Evolutionary conservation across 768 basidiomycete species (phyloP).

Genomic region (Pleurotus djamor): DNA sequence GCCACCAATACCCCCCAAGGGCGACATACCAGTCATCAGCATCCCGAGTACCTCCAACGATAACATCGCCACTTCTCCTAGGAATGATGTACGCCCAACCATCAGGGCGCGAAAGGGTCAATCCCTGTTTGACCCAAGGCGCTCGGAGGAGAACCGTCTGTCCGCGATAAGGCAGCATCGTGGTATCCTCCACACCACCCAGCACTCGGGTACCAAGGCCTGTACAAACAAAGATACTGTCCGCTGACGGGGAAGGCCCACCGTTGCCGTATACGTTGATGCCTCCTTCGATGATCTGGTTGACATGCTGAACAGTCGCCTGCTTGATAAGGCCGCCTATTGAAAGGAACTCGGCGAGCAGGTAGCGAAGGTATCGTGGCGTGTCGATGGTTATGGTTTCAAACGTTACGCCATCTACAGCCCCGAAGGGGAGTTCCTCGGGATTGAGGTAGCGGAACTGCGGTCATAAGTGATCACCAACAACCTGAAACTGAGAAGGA

Average conservation of each 20-base stretch:
- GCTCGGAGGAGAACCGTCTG: slow-evolving; percentile 79
- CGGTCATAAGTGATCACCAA: background rate
- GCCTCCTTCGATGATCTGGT: slow-evolving; percentile 69
- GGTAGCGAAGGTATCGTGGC: slow-evolving; percentile 68
- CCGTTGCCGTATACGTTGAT: slow-evolving; percentile 25
- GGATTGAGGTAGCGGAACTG: slow-evolving; percentile 34
- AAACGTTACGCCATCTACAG: slow-evolving; percentile 53
- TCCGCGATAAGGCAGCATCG: slow-evolving; percentile 75
- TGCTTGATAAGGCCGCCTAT: slow-evolving; percentile 63
- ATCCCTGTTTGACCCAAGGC: slow-evolving; percentile 59
- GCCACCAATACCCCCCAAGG: background rate
- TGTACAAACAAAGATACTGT: slow-evolving; percentile 67
- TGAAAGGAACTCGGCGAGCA: slow-evolving; percentile 62
- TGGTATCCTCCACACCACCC: slow-evolving; percentile 77
- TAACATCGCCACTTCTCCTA: slow-evolving; percentile 54
- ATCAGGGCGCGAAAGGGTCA: slow-evolving; percentile 35
- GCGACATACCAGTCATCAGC: slow-evolving; percentile 56
- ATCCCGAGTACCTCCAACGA: slow-evolving; percentile 60
- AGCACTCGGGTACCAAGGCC: slow-evolving; percentile 75
- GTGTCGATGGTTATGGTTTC: slow-evolving; percentile 70
- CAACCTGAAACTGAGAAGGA: background rate
- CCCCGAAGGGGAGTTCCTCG: slow-evolving; percentile 28
- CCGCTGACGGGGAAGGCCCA: slow-evolving; percentile 24
- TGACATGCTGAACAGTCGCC: slow-evolving; percentile 62
- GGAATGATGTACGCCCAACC: slow-evolving; percentile 68